Evolutionary conservation across 2,329 filamentous ascomycete genomes (phyloP).

Genomic region (Venturia aucupariae): DNA sequence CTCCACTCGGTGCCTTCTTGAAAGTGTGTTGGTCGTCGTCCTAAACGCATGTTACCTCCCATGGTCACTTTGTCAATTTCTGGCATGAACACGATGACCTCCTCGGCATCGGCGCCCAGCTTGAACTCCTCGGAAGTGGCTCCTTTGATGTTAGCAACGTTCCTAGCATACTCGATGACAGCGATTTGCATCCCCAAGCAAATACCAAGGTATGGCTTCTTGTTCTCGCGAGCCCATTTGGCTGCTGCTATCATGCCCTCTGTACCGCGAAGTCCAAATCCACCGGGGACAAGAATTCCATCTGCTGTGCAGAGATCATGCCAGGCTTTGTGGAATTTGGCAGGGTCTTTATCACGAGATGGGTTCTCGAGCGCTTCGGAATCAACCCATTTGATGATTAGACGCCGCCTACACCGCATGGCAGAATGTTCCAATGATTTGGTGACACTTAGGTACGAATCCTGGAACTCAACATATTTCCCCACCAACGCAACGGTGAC

Average conservation of each 20-base stretch:
- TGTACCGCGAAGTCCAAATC: conserved; percentile 72
- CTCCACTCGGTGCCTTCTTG: conserved; percentile 69
- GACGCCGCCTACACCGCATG: conserved; percentile 73
- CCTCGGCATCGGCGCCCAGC: conserved; percentile 47
- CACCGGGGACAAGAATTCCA: conserved; percentile 62
- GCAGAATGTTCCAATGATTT: conserved; percentile 87
- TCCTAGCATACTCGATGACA: conserved; percentile 78
- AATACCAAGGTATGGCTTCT: conserved; percentile 76
- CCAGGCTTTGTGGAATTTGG: conserved; percentile 80
- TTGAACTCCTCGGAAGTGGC: conserved; percentile 51
- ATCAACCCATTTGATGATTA: conserved; percentile 79
- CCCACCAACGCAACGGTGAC: conserved; percentile 83
- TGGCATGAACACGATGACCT: conserved; percentile 82
- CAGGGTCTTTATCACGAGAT: conserved; percentile 52
- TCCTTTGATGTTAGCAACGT: conserved; percentile 55
- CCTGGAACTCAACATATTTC: conserved; percentile 79
- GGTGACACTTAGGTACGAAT: conserved; percentile 74
- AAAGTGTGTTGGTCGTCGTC: conserved; percentile 65
- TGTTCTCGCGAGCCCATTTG: conserved; percentile 77
- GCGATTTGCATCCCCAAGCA: conserved; percentile 91
- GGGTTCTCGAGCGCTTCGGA: conserved; percentile 70
- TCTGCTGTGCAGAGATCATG: conserved; percentile 62
- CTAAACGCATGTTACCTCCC: conserved; percentile 82
- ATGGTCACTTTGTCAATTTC: conserved; percentile 68
- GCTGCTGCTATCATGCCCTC: conserved; percentile 85